These are phyloP conservation scores for Fusarium virguliforme DNA, from an alignment of 2,329 filamentous ascomycete genomes.

Conservation along the genomic window DNA sequence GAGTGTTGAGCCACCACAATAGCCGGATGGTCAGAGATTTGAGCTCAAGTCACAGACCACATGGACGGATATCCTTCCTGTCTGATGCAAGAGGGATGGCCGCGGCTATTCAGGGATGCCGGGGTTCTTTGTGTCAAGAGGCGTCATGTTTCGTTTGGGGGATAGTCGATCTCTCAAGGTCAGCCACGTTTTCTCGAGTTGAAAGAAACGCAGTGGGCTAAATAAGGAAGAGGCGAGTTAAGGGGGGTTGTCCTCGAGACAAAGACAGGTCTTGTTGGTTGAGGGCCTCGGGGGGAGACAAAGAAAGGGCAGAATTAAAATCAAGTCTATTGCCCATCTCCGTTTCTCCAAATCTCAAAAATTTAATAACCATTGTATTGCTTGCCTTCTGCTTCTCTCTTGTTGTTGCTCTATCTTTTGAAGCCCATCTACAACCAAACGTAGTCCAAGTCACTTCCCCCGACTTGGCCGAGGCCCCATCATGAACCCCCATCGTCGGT, in stretches of 20 bases:
- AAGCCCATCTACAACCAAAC: not conserved
- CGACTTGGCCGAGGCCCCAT: not conserved
- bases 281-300: slow-evolving; percentile 3
- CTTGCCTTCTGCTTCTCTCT: too few species aligned
- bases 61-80: not conserved
- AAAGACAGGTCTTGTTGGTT: slow-evolving; percentile 30
- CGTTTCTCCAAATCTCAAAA: not conserved
- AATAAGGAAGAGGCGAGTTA: slow-evolving; percentile 14
- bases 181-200: not conserved
- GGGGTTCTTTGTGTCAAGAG: slow-evolving; percentile 27
- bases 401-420: too few species aligned
- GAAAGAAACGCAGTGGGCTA: slow-evolving; percentile 14
- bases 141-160: not conserved
- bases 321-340: not conserved
- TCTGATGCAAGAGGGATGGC: not conserved
- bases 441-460: too few species aligned
- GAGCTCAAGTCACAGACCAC: not conserved
- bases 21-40: slow-evolving; percentile 6
- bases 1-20: not conserved
- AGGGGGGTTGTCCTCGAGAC: slow-evolving; percentile 2
- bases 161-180: not conserved
- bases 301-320: slow-evolving; percentile 19
- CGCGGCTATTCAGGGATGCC: not conserved
- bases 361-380: not conserved
- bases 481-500: not conserved